Evolutionary conservation across 805 yeast species (phyloP).

Genomic region (Wickerhamiella lipophila): DNA sequence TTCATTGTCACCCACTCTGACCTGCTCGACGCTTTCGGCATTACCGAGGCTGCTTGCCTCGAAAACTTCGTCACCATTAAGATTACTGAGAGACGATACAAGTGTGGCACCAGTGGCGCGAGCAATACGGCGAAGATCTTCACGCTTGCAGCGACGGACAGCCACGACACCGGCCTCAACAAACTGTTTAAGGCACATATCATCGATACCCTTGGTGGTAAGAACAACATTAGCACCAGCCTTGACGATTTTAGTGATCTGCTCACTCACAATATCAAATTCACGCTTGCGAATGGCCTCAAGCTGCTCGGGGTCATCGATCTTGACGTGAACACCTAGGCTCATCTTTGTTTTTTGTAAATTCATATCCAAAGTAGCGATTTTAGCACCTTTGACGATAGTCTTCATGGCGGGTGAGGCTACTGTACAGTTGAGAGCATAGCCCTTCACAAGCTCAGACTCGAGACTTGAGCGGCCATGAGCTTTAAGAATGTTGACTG

Average conservation of each 20-base stretch:
- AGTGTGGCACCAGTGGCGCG: conserved; percentile 96
- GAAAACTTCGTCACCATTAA: conserved; percentile 92
- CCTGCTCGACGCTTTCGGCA: conserved; percentile 85
- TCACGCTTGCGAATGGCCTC: conserved; percentile 87
- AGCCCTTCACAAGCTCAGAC: conserved; percentile 78
- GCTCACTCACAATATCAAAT: conserved; percentile 71
- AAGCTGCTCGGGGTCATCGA: conserved; percentile 93
- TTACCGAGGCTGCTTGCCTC: conserved; percentile 73
- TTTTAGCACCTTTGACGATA: conserved; percentile 52
- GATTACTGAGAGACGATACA: conserved; percentile 72
- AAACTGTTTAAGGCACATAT: conserved; percentile 78
- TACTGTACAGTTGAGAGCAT: conserved; percentile 91
- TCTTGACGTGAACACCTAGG: conserved; percentile 92
- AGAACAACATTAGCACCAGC: conserved; percentile 89
- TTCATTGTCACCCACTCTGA: conserved; percentile 88
- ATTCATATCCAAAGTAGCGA: conserved; percentile 83
- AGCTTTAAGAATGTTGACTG: conserved; percentile 89
- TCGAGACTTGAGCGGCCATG: conserved; percentile 90
- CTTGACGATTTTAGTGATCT: conserved; percentile 63
- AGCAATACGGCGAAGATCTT: conserved; percentile 91
- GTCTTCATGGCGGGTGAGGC: conserved; percentile 96
- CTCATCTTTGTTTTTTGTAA: conserved; percentile 96
- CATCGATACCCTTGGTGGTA: conserved; percentile 92
- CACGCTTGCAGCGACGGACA: conserved; percentile 92
- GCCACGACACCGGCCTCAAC: conserved; percentile 90